phyloP scores from a whole-genome alignment of 179 eudicot genomes.

The Actinidia polygama region DNA sequence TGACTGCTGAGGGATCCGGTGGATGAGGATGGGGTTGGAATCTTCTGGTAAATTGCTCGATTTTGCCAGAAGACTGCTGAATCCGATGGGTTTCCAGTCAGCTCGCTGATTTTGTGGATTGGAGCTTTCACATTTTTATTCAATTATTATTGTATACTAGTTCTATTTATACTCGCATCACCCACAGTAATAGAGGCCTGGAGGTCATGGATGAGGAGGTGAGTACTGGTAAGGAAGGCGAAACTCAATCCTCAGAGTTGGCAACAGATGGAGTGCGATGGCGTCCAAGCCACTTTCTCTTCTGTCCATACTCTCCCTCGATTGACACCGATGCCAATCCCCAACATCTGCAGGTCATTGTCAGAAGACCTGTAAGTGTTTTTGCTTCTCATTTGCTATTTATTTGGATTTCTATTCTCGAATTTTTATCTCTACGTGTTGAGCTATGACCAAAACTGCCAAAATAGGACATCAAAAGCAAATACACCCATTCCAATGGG shows the following conservation, averaged over 20 bases:
- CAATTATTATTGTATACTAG: not conserved
- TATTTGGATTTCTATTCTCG: not conserved
- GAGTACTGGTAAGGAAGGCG: slow-evolving; percentile 27
- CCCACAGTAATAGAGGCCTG: not conserved
- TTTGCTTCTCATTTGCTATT: slow-evolving; percentile 2
- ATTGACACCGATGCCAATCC: slow-evolving; percentile 33
- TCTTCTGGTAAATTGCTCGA: slow-evolving; percentile 46
- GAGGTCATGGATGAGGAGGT: slow-evolving; percentile 52
- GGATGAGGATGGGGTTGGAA: slow-evolving; percentile 65
- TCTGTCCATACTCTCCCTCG: slow-evolving; percentile 54
- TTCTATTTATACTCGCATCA: not conserved
- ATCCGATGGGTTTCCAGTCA: slow-evolving; percentile 18
- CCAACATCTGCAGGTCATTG: slow-evolving; percentile 29
- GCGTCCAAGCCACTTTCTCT: slow-evolving; percentile 64
- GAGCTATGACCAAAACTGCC: not conserved
- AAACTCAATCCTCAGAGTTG: slow-evolving; percentile 24
- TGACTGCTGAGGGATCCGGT: slow-evolving; percentile 24
- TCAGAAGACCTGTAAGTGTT: slow-evolving; percentile 50
- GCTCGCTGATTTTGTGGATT: not conserved
- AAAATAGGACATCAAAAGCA: too few species aligned
- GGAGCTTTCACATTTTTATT: not conserved
- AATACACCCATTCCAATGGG: too few species aligned
- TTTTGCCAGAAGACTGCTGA: slow-evolving; percentile 32
- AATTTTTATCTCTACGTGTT: not conserved
- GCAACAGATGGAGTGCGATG: slow-evolving; percentile 34